Evolutionary conservation across 2,329 filamentous ascomycete genomes (phyloP).

Genomic region (Furcasterigmium sp.): DNA sequence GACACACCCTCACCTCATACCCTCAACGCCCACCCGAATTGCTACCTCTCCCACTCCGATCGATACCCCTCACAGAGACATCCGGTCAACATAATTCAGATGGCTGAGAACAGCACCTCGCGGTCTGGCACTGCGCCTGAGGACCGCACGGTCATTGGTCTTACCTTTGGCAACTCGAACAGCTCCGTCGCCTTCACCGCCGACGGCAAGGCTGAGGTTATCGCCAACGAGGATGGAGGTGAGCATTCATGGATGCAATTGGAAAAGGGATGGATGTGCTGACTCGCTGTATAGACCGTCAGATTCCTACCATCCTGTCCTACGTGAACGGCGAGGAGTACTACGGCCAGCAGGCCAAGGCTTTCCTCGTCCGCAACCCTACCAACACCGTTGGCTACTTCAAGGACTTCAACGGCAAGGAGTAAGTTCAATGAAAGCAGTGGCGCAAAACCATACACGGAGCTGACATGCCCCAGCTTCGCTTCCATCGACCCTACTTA

Average conservation of each 20-base stretch:
- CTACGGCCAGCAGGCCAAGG: conserved; percentile 91
- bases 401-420: conserved; percentile 90
- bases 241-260: too few species aligned
- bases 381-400: conserved; percentile 94
- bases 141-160: conserved; percentile 75
- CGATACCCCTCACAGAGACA: not conserved
- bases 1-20: not conserved
- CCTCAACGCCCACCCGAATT: not conserved
- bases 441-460: not conserved
- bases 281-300: conserved; percentile 62
- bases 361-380: conserved; percentile 85
- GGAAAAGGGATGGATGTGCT: too few species aligned
- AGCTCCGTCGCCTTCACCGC: conserved; percentile 92
- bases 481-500: conserved; percentile 95
- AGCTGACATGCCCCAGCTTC: conserved; percentile 50
- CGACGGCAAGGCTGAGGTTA: conserved; percentile 94
- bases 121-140: conserved; percentile 44
- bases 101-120: conserved; percentile 41
- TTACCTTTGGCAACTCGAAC: conserved; percentile 97
- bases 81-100: too few species aligned
- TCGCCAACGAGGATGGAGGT: conserved; percentile 97
- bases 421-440: conserved; percentile 50
- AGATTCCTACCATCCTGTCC: conserved; percentile 90
- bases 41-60: not conserved
- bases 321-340: conserved; percentile 97